Evolutionary conservation across 176 grass and related monocot species (phyloP), one percentile per base, ranked within the genome.

Genomic region (Musa beccarii): DNA sequence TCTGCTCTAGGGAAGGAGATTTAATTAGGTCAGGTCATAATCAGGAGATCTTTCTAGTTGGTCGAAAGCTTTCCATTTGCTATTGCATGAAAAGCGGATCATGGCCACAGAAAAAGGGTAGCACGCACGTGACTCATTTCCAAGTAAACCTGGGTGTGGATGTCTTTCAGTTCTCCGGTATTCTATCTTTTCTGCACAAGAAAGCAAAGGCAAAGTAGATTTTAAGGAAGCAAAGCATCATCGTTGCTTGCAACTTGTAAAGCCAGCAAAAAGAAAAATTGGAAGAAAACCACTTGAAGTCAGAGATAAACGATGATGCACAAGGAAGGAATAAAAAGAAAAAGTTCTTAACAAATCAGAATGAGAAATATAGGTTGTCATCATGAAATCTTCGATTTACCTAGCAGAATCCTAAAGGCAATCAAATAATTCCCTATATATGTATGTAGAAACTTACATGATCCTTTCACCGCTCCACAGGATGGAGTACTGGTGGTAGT

Each of bases 401-500:
- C 11, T 4, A 66, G 23, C 9, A 66, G 63, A 67, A 34, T 25
- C 1, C 13, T 43, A 13, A 68, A 13, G 34, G 34, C 4, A 16
- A n/a, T 15, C 57, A 21, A 61, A 21, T 61, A 20, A 61, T 17
- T 21, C 9, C 17, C 4, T 57, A 4, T 57, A 57, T 57, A 57
- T 17, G 19, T 66, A 66, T 66, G 19, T 16, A 66, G 24, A 10
- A 26, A 11, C 89, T 90, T 81, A 90, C 93, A 85, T 74, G 78
- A 96, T 87, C n/a, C 28, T 88, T 29, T 84, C 13, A 25, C 74
- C 75, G 79, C 52, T 92, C 93, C 93, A 96, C 11, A 65, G 83
- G 76, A 96, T 90, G 69, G 93, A 82, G 72, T 96, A 96, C 68
- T 79, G 81, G 76, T 92, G 93, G 81, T 92, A 96, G 63, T 86